These are phyloP conservation scores for Hanseniaspora thailandica DNA, from an alignment of 805 yeast species.

Conservation along the genomic window DNA sequence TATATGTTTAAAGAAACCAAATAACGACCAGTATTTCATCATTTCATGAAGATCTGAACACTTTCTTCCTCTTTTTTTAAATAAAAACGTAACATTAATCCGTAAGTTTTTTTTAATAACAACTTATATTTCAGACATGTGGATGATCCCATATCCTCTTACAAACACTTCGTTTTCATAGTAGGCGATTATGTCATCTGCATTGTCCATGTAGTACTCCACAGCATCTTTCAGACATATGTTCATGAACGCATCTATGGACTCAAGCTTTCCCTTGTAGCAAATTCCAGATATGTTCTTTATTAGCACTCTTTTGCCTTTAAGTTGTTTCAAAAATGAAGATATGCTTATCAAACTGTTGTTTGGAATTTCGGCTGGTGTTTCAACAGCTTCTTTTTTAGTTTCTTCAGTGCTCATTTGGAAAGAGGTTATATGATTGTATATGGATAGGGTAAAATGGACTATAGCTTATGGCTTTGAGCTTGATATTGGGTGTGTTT, in stretches of 20 bases:
- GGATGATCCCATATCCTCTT: slow-evolving; percentile 31
- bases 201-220: slow-evolving; percentile 37
- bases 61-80: too few species aligned
- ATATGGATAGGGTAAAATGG: too few species aligned
- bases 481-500: not conserved
- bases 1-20: not conserved
- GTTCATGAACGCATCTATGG: slow-evolving; percentile 96
- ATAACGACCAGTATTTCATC: too few species aligned
- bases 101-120: too few species aligned
- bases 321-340: slow-evolving; percentile 65
- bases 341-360: slow-evolving; percentile 44
- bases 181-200: slow-evolving; percentile 25
- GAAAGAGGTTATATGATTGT: too few species aligned
- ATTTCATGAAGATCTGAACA: too few species aligned
- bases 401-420: not conserved
- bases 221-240: slow-evolving; percentile 70
- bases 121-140: slow-evolving; percentile 25
- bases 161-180: slow-evolving; percentile 28
- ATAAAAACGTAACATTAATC: too few species aligned
- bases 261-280: slow-evolving; percentile 63
- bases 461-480: too few species aligned
- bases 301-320: slow-evolving; percentile 70
- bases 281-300: slow-evolving; percentile 79
- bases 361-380: not conserved
- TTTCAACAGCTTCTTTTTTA: not conserved